Conservation (phyloP, 352 stramenopile genomes). For the Phytophthora sansomeana region DNA sequence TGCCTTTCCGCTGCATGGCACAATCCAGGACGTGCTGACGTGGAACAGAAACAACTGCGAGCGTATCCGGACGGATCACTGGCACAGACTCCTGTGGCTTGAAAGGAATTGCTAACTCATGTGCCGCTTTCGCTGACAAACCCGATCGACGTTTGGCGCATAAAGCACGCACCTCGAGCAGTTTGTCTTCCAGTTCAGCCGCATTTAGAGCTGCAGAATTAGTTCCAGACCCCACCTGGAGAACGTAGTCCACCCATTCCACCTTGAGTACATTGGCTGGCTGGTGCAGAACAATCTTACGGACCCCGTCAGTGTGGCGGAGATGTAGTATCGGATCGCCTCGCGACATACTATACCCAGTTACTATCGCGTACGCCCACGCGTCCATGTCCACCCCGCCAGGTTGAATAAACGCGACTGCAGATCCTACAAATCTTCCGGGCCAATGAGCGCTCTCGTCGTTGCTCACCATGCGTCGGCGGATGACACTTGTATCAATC, state of each 20-base stretch:
- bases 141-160: neutral
- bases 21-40: conserved; percentile 1
- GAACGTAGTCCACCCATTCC: conserved; percentile 4
- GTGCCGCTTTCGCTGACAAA: neutral
- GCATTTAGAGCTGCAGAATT: neutral
- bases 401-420: conserved; percentile 1
- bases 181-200: neutral
- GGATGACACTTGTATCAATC: neutral
- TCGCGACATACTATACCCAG: conserved; percentile 1
- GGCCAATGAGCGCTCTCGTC: neutral
- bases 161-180: neutral
- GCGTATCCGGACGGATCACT: neutral
- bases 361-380: conserved; percentile 4
- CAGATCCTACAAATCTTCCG: neutral
- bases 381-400: neutral
- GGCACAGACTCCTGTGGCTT: neutral
- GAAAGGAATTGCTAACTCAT: neutral
- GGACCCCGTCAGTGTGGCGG: neutral
- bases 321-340: neutral
- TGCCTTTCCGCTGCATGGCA: neutral
- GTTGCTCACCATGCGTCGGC: neutral
- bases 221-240: neutral
- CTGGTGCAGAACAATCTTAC: neutral
- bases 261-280: conserved; percentile 5
- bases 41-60: too few species aligned